Base-by-base conservation (phyloP, 306 rosid genomes). In the Quercus glauca region DNA sequence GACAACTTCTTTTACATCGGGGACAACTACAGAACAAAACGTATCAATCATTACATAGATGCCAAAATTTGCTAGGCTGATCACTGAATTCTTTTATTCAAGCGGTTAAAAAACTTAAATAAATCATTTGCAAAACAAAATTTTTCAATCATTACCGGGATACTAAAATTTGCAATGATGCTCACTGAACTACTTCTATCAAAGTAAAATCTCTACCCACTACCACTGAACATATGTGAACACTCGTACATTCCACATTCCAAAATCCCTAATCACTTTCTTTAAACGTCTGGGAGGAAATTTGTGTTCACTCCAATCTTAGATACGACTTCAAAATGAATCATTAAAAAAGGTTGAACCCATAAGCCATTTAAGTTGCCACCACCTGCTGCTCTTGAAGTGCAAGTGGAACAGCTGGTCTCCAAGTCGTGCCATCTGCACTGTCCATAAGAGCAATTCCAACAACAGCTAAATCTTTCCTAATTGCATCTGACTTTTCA, bases 361-460 rank as follows among this genome's bases (percentile, higher is more conserved):
- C 49, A 71, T 74, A 55, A 45, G 58, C 81, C 79, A 58, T 37
- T 89, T 73, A 89, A 61, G 77, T 78, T 79, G 81, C 52, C 78
- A 74, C n/a, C 56, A 55, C 65, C 67, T 80, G 91, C 73, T 86
- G 88, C 23, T 87, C 91, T 86, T 92, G 97, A 80, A 92, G 91
- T 1, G 88, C 84, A 75, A 91, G 91, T 56, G 99, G 99, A 77
- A 95, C 78, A 29, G 97, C 55, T 25, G 99, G 96, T 83, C 97
- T 93, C 98, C 99, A 91, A 59, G 92, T 82, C 33, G 99, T 95
- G 41, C 98, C 98, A 65, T 85, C 81, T 37, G 98, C 90, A 88
- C 89, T 84, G 85, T 95, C 99, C 99, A 93, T 95, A 12, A 91
- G 93, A 79, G 94, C 80, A 73, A 96, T 93, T 60, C 99, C 98